Conservation (phyloP, 2,329 filamentous ascomycete species). For the Phialophora expanda region DNA sequence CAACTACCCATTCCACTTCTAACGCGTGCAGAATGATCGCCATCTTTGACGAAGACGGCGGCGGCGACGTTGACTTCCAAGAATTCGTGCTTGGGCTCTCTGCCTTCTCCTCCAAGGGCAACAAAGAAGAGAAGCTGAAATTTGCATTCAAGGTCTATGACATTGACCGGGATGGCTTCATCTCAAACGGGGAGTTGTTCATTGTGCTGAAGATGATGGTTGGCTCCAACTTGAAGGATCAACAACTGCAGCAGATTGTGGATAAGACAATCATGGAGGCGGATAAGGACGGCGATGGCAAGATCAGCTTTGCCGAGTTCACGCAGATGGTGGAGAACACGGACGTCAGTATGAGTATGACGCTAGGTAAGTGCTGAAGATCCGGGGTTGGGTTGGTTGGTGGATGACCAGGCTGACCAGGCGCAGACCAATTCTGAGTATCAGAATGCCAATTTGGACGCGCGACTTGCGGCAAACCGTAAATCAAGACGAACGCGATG, state of each 20-base stretch:
- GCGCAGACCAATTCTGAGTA: slow-evolving; percentile 5
- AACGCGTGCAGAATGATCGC: slow-evolving; percentile 80
- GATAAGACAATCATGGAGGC: slow-evolving; percentile 99
- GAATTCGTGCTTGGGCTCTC: slow-evolving; percentile 96
- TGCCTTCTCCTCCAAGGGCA: slow-evolving; percentile 96
- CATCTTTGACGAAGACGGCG: slow-evolving; percentile 98
- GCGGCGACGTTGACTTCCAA: slow-evolving; percentile 97
- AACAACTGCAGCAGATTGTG: slow-evolving; percentile 97
- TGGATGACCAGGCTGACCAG: neutral
- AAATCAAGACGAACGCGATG: neutral
- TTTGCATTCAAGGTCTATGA: slow-evolving; percentile 99
- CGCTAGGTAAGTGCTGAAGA: slow-evolving; percentile 58
- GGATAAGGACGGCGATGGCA: slow-evolving; percentile 91
- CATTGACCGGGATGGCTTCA: slow-evolving; percentile 97
- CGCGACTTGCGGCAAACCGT: neutral
- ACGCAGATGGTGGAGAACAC: slow-evolving; percentile 98
- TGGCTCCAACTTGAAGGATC: slow-evolving; percentile 97
- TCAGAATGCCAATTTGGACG: neutral
- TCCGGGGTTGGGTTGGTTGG: neutral
- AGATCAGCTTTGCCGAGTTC: slow-evolving; percentile 99
- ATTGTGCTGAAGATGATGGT: slow-evolving; percentile 99
- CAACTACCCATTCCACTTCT: slow-evolving; percentile 15
- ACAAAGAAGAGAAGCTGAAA: slow-evolving; percentile 97
- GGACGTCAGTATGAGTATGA: slow-evolving; percentile 71
- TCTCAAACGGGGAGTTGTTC: slow-evolving; percentile 98